Evolutionary conservation across 2,329 filamentous ascomycete species (phyloP), one percentile per base, ranked within the genome.

Genomic region (Cladophialophora chaetospira): DNA sequence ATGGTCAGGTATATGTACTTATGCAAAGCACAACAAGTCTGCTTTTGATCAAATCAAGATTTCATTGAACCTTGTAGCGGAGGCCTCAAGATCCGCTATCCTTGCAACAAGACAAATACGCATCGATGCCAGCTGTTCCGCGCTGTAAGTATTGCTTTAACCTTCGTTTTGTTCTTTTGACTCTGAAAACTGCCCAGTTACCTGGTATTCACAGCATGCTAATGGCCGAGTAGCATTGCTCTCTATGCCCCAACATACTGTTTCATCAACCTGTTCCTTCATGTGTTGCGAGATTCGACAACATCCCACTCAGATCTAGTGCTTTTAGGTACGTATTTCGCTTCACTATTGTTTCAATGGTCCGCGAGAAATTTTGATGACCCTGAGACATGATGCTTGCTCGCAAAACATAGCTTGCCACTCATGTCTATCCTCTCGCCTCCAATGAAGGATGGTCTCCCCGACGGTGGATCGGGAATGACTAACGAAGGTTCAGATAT

Each of bases 231-330:
- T 29, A 54, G 51, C 25, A 19, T 54, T 21, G 28, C 42, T 9
- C 28, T 21, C 23, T 47, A 47, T 21, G 43, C 19, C 15, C 51
- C 51, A 28, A 10, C 44, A 11, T 46, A 54, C 26, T 28, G 42
- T 19, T 45, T 54, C 10, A 36, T 54, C 51, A 46, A 54, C 15
- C 43, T 54, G 10, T 48, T 54, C 51, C 26, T 54, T 26, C 43
- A 54, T 28, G 38, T 40, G 10, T 2, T 54, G 17, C 38, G 29
- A 45, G 54, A 52, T 28, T 35, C 54, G 9, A 52, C 54, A 17
- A 28, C 54, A 4, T 23, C 19, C n/a, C 23, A 9, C 8, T 57
- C 54, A 40, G 54, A 57, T 38, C 46, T 57, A 10, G n/a, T 51
- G 28, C 19, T 57, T 13, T 31, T 57, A 46, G 54, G 54, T 57